Evolutionary conservation across 2,329 filamentous ascomycete genomes (phyloP).

Genomic region (Verticillium dahliae): DNA sequence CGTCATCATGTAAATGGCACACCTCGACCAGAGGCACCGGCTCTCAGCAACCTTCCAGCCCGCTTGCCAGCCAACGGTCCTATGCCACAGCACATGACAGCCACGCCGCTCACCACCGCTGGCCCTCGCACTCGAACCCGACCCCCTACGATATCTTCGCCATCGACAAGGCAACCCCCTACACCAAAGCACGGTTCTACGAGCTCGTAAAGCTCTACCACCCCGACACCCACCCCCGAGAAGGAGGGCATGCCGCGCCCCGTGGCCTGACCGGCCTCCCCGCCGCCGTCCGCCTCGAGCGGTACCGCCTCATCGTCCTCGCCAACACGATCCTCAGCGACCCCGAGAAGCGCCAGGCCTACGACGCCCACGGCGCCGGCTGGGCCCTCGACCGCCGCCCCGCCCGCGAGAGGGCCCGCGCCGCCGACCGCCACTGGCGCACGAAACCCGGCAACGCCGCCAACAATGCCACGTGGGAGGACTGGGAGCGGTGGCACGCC

Average conservation of each 20-base stretch:
- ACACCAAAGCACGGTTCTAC: slow-evolving; percentile 81
- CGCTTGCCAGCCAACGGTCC: not conserved
- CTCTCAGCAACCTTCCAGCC: not conserved
- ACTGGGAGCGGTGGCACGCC: slow-evolving; percentile 81
- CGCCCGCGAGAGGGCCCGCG: slow-evolving; percentile 25
- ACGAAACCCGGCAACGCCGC: slow-evolving; percentile 39
- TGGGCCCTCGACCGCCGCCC: slow-evolving; percentile 60
- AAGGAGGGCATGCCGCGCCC: not conserved
- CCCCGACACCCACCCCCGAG: slow-evolving; percentile 58
- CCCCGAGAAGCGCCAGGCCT: slow-evolving; percentile 68
- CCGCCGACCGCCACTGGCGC: slow-evolving; percentile 44
- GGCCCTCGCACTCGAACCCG: slow-evolving; percentile 46
- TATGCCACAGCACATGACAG: not conserved
- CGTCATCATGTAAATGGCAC: slow-evolving; percentile 13
- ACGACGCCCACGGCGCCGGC: slow-evolving; percentile 75
- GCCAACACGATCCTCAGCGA: slow-evolving; percentile 86
- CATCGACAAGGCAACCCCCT: slow-evolving; percentile 46
- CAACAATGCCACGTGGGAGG: slow-evolving; percentile 91
- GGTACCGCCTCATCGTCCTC: slow-evolving; percentile 81
- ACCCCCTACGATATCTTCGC: slow-evolving; percentile 90
- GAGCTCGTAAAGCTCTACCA: slow-evolving; percentile 94
- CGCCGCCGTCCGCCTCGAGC: slow-evolving; percentile 64
- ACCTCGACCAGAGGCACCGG: not conserved
- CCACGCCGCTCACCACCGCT: slow-evolving; percentile 18
- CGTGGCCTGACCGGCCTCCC: slow-evolving; percentile 31